Evolutionary conservation across 2,329 filamentous ascomycete genomes (phyloP).

Genomic region (Aspergillus melleus): DNA sequence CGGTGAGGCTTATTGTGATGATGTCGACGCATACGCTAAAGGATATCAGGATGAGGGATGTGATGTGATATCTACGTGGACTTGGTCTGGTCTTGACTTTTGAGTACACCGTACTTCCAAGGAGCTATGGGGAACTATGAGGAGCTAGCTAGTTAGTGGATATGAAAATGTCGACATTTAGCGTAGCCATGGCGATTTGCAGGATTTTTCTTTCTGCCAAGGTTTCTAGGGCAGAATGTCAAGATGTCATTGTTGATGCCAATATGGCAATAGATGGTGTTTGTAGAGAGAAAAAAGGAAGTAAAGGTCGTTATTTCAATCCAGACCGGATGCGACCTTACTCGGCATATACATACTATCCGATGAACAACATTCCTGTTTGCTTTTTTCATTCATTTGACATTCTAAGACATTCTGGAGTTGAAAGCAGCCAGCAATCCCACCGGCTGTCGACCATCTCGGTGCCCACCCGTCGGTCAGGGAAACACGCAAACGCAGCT

Average conservation of each 20-base stretch:
- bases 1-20: too few relatives aligned
- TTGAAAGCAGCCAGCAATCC: neutral
- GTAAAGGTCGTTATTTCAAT: neutral
- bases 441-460: too few relatives aligned
- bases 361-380: too few relatives aligned
- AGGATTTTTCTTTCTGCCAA: neutral
- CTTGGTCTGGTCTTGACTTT: neutral
- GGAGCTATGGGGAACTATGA: neutral
- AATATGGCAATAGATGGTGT: neutral
- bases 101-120: too few relatives aligned
- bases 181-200: neutral
- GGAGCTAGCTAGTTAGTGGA: neutral
- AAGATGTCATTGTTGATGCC: neutral
- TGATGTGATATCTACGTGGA: neutral
- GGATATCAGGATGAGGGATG: too few relatives aligned
- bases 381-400: too few relatives aligned
- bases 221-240: neutral
- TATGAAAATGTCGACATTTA: neutral
- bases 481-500: neutral
- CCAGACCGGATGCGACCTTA: neutral
- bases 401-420: neutral
- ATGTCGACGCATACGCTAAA: too few relatives aligned
- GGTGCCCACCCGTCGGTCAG: neutral
- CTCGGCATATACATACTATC: too few relatives aligned
- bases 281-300: too few relatives aligned